Evolutionary conservation across 306 rosid genomes (phyloP), one percentile per base, ranked within the genome.

Genomic region (Rubus idaeus): DNA sequence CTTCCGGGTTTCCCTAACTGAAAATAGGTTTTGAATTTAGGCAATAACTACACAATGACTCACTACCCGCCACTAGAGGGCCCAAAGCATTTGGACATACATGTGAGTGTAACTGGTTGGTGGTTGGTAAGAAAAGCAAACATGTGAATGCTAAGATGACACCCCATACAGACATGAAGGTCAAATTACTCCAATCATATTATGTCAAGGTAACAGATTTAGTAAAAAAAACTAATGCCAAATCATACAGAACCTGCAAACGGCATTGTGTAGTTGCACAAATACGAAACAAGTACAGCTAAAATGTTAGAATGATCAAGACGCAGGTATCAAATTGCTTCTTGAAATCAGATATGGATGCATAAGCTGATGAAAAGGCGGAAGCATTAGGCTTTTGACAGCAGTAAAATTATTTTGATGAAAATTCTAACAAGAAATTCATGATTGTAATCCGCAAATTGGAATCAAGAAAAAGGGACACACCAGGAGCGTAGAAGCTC

Each of bases 401-500:
- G 39, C 52, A 41, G 40, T 21, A 52, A 40, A 52, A 5, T 6
- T 41, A 5, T 6, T 41, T 20, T 35, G 6, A 40, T 52, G 18
- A 45, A 40, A 61, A 23, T 10, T 8, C 18, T 30, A 51, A 50
- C 26, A 68, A 12, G 3, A 13, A 77, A 20, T 9, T 7, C 9
- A 60, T 40, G 57, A 67, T 20, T 10, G 3, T 3, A 47, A 74
- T 58, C 17, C 1, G 37, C 18, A 75, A 47, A 47, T 6, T 17
- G n/a, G 9, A 47, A 44, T 4, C 14, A 8, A 49, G 44, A 3
- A n/a, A n/a, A 12, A 11, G 57, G 10, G 30, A 78, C 83, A 74
- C 16, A 93, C 98, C 98, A 84, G 98, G 97, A 63, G 98, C 99
- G 26, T 92, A 95, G 89, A 95, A 92, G 88, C 97, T 95, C 87